phyloP scores from a whole-genome alignment of 1,139 yeast species.

The Candida neerlandica region DNA sequence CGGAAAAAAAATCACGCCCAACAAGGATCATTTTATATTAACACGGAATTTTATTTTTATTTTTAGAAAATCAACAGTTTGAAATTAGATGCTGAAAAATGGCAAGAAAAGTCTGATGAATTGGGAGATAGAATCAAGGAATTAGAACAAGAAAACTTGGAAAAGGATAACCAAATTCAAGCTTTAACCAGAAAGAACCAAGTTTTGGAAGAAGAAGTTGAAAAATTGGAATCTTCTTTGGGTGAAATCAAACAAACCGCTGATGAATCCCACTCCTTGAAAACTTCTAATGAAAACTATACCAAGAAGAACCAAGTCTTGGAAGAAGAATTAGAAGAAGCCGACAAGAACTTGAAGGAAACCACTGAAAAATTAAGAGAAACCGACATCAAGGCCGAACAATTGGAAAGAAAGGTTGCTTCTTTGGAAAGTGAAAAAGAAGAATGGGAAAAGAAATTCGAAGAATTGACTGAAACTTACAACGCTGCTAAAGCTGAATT shows the following conservation, averaged over 20 bases:
- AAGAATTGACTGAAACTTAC: slow-evolving; percentile 83
- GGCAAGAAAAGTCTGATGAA: slow-evolving; percentile 97
- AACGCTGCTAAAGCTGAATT: slow-evolving; percentile 84
- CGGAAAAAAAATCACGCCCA: not conserved
- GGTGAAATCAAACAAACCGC: slow-evolving; percentile 85
- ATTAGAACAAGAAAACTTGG: slow-evolving; percentile 87
- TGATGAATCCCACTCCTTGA: slow-evolving; percentile 88
- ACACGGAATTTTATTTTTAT: slow-evolving; percentile 13
- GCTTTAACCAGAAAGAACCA: slow-evolving; percentile 91
- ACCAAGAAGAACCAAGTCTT: slow-evolving; percentile 89
- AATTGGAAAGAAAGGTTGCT: slow-evolving; percentile 91
- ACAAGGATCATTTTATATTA: slow-evolving; percentile 17
- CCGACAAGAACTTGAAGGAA: slow-evolving; percentile 89
- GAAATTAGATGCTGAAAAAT: slow-evolving; percentile 92
- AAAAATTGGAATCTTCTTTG: slow-evolving; percentile 80
- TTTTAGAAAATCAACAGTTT: slow-evolving; percentile 83
- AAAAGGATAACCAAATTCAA: slow-evolving; percentile 94
- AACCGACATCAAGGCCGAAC: slow-evolving; percentile 96
- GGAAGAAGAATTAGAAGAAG: slow-evolving; percentile 92
- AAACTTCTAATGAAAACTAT: slow-evolving; percentile 86
- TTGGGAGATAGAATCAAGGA: slow-evolving; percentile 78
- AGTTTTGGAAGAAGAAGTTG: slow-evolving; percentile 87
- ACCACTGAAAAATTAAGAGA: slow-evolving; percentile 94
- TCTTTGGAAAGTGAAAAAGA: slow-evolving; percentile 93
- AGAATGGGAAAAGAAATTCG: slow-evolving; percentile 88